Base-by-base conservation (phyloP, 441 rosid species). In the Kokia cookei region DNA sequence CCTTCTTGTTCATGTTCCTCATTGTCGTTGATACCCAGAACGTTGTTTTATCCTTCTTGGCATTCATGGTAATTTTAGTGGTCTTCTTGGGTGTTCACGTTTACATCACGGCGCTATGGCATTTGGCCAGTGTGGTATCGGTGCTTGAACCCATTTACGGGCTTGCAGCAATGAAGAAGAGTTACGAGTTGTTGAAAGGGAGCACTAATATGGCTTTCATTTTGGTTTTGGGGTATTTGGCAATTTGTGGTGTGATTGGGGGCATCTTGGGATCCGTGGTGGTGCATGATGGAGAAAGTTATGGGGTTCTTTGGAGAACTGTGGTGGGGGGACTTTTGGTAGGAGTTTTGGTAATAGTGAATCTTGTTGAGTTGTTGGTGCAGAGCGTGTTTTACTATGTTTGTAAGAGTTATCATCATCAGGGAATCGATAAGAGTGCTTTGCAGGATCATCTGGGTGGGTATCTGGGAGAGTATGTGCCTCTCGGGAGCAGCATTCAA, bases 391-490 rank as follows among this genome's bases (percentile, higher is more conserved):
- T 94, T 76, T 92, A 92, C 77, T 90, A 92, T 84, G 97, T 89
- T 19, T 93, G 97, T 83, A 94, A 94, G 88, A 91, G 98, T 69
- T 89, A 86, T 81, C 97, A 94, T 72, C 93, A 88, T 73, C 92
- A 94, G 76, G 89, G 83, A 65, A 92, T 94, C 48, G 98, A 94
- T 82, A 94, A 92, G 86, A 81, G 60, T 3, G 92, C 88, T 3
- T 87, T 92, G 75, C 85, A 88, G 1, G 97, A 94, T 54, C 97
- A 92, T 78, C 97, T 94, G 2, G 97, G 94, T 43, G 97, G 97
- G n/a, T 94, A 92, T 82, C 93, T 94, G 1, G 98, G 97, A 19
- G 97, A 94, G 72, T 94, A 94, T 37, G 94, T 92, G 79, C 98
- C 98, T 17, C 80, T 92, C 55, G 89, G 91, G 85, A 89, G 97